Base-by-base conservation (phyloP, 768 basidiomycete genomes). In the Coprinellus aureogranulatus region DNA sequence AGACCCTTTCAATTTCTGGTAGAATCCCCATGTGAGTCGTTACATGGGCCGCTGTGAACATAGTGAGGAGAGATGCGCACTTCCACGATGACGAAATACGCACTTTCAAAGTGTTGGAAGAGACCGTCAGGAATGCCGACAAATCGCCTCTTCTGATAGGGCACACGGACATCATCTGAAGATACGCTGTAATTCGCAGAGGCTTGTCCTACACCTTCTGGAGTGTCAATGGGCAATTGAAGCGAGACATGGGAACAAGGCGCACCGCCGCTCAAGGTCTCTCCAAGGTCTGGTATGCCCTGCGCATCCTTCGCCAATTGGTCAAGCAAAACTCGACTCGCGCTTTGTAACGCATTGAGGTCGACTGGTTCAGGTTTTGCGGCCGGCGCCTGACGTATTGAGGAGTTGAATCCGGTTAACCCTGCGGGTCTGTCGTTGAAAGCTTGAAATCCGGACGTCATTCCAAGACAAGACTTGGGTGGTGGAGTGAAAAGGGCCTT, bases 1-100 rank as follows among this genome's bases (percentile, higher is more conserved):
- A 99, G 0, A 90, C 94, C 46, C 94, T 84, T 64, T 96, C 93
- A 60, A 98, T 91, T 64, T 95, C 91, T 25, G 94, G 87, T 68
- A 98, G 82, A 53, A 99, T 73, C 10, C 95, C 95, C 89, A 97
- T 89, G 65, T 90, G 87, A 18, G 90, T 86, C 25, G 84, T 84
- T 54, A 89, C 83, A 65, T 77, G 86, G 34, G 83, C 80, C 55
- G 79, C 90, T 92, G 67, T 27, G 53, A 50, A 18, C 31, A 41
- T 37, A 62, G 41, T 31, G 23, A 31, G 22, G 2, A 66, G 65
- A 52, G 62, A 44, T 37, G 28, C 42, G n/a, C 25, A 34, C 27
- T 44, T 31, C 46, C 11, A 4, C 9, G 40, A 34, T 34, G 34
- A 34, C 34, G 34, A 25, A 55, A 44, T 28, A 72, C 83, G 59